phyloP scores from a whole-genome alignment of 345 rosid species.

The Moricandia arvensis region DNA sequence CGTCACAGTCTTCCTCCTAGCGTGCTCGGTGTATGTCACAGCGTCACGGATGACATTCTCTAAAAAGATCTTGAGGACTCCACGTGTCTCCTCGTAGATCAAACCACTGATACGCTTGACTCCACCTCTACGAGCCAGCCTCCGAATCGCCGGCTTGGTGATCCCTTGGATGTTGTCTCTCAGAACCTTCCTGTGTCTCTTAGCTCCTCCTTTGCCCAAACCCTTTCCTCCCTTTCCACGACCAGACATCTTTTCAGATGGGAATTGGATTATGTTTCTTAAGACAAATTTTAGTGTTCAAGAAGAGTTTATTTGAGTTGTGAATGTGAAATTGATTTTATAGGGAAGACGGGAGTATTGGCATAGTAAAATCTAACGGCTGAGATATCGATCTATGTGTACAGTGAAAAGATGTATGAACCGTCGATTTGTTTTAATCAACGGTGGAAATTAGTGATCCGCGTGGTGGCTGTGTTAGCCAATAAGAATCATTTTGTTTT shows the following conservation, averaged over 20 bases:
- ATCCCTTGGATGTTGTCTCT: constrained; percentile 44
- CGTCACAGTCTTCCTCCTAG: constrained; percentile 46
- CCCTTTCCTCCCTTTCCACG: constrained; percentile 46
- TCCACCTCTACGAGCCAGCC: constrained; percentile 49
- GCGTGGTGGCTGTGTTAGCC: not conserved
- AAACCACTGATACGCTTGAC: constrained; percentile 58
- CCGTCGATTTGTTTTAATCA: constrained; percentile 23
- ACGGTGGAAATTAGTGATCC: not conserved
- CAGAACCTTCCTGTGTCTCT: constrained; percentile 44
- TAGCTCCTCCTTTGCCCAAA: constrained; percentile 41
- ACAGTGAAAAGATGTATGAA: not conserved
- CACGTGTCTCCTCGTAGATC: constrained; percentile 47
- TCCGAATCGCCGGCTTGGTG: constrained; percentile 45
- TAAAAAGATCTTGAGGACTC: constrained; percentile 39
- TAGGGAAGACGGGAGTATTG: not conserved
- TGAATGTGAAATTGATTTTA: constrained; percentile 11
- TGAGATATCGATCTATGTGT: constrained; percentile 21
- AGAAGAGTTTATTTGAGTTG: not conserved
- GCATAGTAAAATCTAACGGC: constrained; percentile 26
- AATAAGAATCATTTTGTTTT: constrained; percentile 7
- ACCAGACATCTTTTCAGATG: constrained; percentile 24
- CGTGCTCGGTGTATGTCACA: constrained; percentile 43
- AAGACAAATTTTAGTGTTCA: not conserved
- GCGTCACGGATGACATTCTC: constrained; percentile 42
- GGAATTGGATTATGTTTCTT: not conserved